Conservation (phyloP, 2,329 filamentous ascomycete species). For the Fusarium longipes region DNA sequence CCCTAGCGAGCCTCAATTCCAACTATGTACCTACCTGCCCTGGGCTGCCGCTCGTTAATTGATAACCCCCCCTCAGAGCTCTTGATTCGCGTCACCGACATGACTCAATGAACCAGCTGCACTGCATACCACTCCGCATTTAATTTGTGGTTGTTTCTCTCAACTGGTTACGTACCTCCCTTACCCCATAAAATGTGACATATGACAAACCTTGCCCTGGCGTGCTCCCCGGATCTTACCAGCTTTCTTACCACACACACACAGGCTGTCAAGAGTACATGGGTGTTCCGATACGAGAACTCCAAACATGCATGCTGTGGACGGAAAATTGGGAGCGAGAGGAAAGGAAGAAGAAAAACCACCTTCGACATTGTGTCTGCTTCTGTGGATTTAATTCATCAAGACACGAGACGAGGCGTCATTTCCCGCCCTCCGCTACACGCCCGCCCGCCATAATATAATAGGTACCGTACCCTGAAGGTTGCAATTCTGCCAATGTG, state of each 20-base stretch:
- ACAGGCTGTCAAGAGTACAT: slow-evolving; percentile 28
- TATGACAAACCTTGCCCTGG: slow-evolving; percentile 21
- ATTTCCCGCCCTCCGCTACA: slow-evolving; percentile 26
- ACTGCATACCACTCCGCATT: slow-evolving; percentile 15
- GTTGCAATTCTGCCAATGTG: slow-evolving; percentile 30
- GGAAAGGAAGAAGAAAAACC: neutral
- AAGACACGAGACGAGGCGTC: slow-evolving; percentile 18
- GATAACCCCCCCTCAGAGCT: slow-evolving; percentile 1
- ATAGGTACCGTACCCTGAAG: too few relatives aligned
- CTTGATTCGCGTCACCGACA: slow-evolving; percentile 6
- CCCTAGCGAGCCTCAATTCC: neutral
- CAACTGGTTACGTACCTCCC: slow-evolving; percentile 4
- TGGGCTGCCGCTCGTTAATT: neutral
- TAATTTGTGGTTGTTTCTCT: slow-evolving; percentile 9
- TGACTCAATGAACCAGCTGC: slow-evolving; percentile 12
- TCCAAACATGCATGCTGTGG: neutral
- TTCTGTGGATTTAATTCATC: neutral
- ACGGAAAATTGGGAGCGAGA: neutral
- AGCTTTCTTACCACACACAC: too few relatives aligned
- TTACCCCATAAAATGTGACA: slow-evolving; percentile 30
- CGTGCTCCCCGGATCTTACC: slow-evolving; percentile 25
- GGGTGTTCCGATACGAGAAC: slow-evolving; percentile 22
- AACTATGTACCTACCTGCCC: neutral
- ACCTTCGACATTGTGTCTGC: neutral
- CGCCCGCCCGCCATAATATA: slow-evolving; percentile 22